A percentile compares a stretch with the other conserved stretches of the same genome.
These are phyloP conservation scores for Cucumis sativus DNA, from an alignment of 306 rosid genomes.

Conservation along the genomic window DNA sequence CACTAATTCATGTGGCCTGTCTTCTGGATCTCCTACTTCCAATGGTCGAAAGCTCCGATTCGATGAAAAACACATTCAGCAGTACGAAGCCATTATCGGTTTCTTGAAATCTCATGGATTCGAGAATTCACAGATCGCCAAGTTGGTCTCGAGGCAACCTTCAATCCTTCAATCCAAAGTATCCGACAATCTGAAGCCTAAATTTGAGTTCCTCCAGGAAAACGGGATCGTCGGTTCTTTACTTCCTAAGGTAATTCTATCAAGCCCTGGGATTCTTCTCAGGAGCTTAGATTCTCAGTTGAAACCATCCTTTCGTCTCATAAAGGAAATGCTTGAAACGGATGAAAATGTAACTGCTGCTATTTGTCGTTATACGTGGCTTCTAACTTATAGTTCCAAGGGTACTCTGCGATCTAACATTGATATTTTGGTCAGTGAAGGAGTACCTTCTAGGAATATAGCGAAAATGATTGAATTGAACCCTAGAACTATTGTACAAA, in stretches of 20 bases:
- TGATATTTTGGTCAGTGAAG: conserved; percentile 7
- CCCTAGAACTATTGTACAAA: neutral
- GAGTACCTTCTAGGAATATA: neutral
- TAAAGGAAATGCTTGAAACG: neutral
- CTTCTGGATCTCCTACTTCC: too few species aligned
- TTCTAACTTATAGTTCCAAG: neutral
- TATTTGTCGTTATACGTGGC: conserved; percentile 1
- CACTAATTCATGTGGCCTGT: neutral
- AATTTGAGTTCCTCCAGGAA: neutral
- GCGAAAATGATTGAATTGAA: neutral
- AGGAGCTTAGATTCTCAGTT: conserved; percentile 5
- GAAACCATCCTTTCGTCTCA: conserved; percentile 3
- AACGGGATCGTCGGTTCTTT: neutral
- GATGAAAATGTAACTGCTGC: neutral
- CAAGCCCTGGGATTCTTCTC: neutral
- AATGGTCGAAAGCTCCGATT: too few species aligned
- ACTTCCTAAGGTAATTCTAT: neutral
- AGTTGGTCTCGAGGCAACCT: too few species aligned
- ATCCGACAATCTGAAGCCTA: neutral
- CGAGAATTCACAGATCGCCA: too few species aligned
- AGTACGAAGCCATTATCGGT: too few species aligned
- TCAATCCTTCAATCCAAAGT: neutral
- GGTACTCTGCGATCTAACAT: neutral
- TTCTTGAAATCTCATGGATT: too few species aligned
- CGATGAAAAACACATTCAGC: too few species aligned